Conservation (phyloP, 106 monocot species). For the Dendrobium huoshanense region DNA sequence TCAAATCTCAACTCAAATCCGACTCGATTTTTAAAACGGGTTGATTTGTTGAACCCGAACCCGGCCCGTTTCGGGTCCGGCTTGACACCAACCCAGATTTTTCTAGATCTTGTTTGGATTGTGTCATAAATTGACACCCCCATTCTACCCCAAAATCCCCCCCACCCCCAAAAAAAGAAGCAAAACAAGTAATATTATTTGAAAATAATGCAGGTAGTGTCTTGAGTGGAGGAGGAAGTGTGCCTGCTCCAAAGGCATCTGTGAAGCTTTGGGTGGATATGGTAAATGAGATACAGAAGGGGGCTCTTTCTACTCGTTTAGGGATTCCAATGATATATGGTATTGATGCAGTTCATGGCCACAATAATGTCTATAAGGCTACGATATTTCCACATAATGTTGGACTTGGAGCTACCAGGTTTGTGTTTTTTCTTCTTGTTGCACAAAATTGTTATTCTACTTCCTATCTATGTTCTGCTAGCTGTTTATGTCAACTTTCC, state of each 20-base stretch:
- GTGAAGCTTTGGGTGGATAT: constrained; percentile 48
- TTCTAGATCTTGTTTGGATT: too few species aligned
- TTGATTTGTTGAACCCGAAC: too few species aligned
- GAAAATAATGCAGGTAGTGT: constrained; percentile 48
- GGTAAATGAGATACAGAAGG: constrained; percentile 65
- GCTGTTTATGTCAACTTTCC: neutral
- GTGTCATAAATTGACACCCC: too few species aligned
- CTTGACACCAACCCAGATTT: too few species aligned
- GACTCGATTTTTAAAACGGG: too few species aligned
- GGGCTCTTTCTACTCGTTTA: constrained; percentile 52
- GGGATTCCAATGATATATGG: constrained; percentile 83
- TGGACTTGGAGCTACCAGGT: constrained; percentile 76
- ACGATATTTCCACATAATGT: constrained; percentile 84
- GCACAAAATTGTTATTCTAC: too few species aligned
- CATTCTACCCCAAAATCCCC: too few species aligned
- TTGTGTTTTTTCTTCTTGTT: neutral
- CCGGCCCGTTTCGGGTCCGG: too few species aligned
- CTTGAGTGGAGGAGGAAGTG: constrained; percentile 68
- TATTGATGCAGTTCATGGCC: constrained; percentile 82
- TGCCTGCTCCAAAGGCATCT: constrained; percentile 39
- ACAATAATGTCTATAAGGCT: constrained; percentile 71
- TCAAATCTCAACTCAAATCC: too few species aligned
- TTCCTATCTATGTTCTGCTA: neutral
- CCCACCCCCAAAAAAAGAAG: neutral
- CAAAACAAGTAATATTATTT: neutral